Conservation (phyloP, 2,329 filamentous ascomycete genomes). For the Hymenoscyphus salicellus region DNA sequence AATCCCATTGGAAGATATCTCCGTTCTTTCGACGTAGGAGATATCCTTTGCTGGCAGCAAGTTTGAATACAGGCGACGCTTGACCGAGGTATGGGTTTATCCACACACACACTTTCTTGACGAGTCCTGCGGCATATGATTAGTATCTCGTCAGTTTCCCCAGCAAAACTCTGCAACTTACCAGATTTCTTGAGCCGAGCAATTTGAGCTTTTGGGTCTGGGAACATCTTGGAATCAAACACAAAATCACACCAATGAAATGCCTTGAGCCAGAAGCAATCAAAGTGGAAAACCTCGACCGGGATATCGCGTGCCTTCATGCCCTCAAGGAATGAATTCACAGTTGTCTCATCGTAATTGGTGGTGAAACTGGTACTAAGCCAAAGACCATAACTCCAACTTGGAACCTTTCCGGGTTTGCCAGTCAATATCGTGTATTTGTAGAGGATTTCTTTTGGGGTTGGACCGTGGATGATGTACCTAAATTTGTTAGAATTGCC, state of each 20-base stretch:
- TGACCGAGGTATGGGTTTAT: slow-evolving; percentile 62
- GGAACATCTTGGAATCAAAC: slow-evolving; percentile 56
- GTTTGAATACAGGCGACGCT: slow-evolving; percentile 55
- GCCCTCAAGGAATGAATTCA: slow-evolving; percentile 55
- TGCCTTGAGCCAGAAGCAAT: slow-evolving; percentile 62
- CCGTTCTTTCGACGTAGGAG: slow-evolving; percentile 58
- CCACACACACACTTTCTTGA: slow-evolving; percentile 54
- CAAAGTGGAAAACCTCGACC: slow-evolving; percentile 60
- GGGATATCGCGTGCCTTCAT: slow-evolving; percentile 56
- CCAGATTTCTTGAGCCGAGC: slow-evolving; percentile 49
- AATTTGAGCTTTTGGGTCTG: slow-evolving; percentile 55
- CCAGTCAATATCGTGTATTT: slow-evolving; percentile 68
- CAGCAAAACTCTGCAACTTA: slow-evolving; percentile 11
- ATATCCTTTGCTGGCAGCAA: slow-evolving; percentile 55
- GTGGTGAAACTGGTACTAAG: slow-evolving; percentile 68
- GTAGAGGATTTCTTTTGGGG: slow-evolving; percentile 67
- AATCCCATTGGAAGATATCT: slow-evolving; percentile 61
- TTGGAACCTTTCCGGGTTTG: slow-evolving; percentile 60
- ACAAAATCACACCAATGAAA: slow-evolving; percentile 65
- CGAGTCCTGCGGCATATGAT: slow-evolving; percentile 32
- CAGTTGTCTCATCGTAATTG: slow-evolving; percentile 57
- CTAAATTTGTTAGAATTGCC: slow-evolving; percentile 13
- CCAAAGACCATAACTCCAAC: slow-evolving; percentile 76
- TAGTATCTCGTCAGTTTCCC: background rate
- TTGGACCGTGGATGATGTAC: slow-evolving; percentile 69